These are phyloP conservation scores for Fomes fomentarius DNA, from an alignment of 1,284 basidiomycete genomes.

Conservation along the genomic window DNA sequence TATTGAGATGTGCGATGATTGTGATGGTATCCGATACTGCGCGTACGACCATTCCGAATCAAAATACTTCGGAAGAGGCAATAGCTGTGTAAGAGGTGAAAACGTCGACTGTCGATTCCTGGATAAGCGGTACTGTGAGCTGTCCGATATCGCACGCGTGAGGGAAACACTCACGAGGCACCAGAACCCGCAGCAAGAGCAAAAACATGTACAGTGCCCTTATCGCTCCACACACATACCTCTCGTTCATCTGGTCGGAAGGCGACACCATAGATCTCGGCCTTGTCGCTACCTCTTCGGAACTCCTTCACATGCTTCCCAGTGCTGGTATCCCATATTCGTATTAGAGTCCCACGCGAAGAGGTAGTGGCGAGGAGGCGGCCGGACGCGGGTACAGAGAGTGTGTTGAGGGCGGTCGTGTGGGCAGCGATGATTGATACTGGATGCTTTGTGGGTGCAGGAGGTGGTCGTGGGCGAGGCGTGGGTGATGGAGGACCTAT, in stretches of 20 bases:
- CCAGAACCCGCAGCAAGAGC: slow-evolving; percentile 67
- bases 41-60: slow-evolving; percentile 93
- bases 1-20: slow-evolving; percentile 78
- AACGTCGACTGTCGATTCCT: slow-evolving; percentile 84
- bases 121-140: slow-evolving; percentile 13
- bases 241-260: slow-evolving; percentile 80
- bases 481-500: slow-evolving; percentile 50
- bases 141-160: not conserved
- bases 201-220: slow-evolving; percentile 94
- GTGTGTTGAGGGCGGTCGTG: slow-evolving; percentile 75
- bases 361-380: slow-evolving; percentile 86
- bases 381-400: slow-evolving; percentile 81
- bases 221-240: slow-evolving; percentile 92
- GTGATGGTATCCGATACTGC: slow-evolving; percentile 87
- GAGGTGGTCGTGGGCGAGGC: slow-evolving; percentile 53
- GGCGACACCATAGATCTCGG: slow-evolving; percentile 89
- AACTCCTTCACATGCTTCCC: slow-evolving; percentile 84
- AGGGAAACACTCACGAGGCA: slow-evolving; percentile 55
- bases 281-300: slow-evolving; percentile 87
- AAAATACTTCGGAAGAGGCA: slow-evolving; percentile 91
- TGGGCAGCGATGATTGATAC: slow-evolving; percentile 89
- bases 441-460: slow-evolving; percentile 61
- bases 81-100: slow-evolving; percentile 73
- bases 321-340: slow-evolving; percentile 84
- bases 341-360: slow-evolving; percentile 82